Conservation (phyloP, 2,329 filamentous ascomycete genomes). For the Fusarium azukiicola region DNA sequence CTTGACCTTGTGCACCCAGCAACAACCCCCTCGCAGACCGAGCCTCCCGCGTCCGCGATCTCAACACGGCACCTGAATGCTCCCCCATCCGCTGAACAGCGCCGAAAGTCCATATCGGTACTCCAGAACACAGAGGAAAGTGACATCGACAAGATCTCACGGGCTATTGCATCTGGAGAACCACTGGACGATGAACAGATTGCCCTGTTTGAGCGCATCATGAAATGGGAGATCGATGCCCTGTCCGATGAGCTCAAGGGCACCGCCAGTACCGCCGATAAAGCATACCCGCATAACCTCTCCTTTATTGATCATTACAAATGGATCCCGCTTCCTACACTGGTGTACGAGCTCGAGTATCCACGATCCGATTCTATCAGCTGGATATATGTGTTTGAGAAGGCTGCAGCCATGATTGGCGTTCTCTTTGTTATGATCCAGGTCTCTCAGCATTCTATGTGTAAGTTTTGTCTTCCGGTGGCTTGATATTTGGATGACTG, state of each 20-base stretch:
- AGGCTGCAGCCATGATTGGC: constrained; percentile 84
- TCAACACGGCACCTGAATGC: constrained; percentile 69
- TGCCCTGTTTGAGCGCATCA: constrained; percentile 80
- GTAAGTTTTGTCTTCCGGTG: constrained; percentile 48
- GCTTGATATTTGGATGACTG: neutral
- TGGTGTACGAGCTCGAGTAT: constrained; percentile 90
- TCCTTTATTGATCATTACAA: constrained; percentile 83
- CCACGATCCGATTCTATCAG: constrained; percentile 84
- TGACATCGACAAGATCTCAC: constrained; percentile 80
- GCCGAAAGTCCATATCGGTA: constrained; percentile 65
- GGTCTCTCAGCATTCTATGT: constrained; percentile 88
- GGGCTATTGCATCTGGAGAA: constrained; percentile 79
- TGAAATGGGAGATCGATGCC: constrained; percentile 83
- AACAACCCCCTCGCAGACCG: constrained; percentile 65
- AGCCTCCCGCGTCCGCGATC: constrained; percentile 65
- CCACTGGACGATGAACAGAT: constrained; percentile 82
- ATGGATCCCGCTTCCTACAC: constrained; percentile 87
- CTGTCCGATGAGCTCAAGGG: constrained; percentile 83
- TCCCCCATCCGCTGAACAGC: constrained; percentile 67
- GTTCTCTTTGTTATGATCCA: constrained; percentile 90
- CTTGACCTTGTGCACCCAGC: constrained; percentile 76
- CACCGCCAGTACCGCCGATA: constrained; percentile 73
- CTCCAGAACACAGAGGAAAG: constrained; percentile 62
- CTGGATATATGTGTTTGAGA: constrained; percentile 88
- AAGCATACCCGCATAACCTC: constrained; percentile 85